These are phyloP conservation scores for Penicillium sp. DNA, from an alignment of 2,329 filamentous ascomycete species.

Conservation along the genomic window DNA sequence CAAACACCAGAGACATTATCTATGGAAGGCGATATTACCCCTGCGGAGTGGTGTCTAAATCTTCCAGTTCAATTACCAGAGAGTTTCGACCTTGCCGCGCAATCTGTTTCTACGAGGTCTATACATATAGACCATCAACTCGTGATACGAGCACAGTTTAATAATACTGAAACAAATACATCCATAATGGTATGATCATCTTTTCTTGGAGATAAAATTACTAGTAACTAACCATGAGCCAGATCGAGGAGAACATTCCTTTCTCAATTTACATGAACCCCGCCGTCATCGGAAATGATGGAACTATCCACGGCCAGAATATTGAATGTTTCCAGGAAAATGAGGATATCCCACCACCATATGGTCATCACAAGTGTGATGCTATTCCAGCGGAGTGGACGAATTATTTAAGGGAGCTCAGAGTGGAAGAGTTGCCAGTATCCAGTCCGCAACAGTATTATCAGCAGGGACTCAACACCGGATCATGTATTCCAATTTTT, in stretches of 20 bases:
- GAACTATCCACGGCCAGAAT: neutral
- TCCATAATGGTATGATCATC: neutral
- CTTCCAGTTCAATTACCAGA: neutral
- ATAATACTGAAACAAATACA: neutral
- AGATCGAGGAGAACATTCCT: neutral
- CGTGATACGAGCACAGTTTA: neutral
- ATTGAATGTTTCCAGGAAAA: neutral
- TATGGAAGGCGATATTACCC: neutral
- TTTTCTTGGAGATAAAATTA: no score
- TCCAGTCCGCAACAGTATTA: neutral
- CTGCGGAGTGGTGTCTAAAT: neutral
- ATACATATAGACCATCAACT: neutral
- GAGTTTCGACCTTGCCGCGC: neutral
- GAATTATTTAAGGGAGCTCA: neutral
- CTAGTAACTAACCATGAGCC: neutral
- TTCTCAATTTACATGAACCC: conserved; percentile 1
- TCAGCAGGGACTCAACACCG: neutral
- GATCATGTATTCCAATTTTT: neutral
- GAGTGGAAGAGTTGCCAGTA: neutral
- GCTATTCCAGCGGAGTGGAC: neutral
- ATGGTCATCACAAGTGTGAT: neutral
- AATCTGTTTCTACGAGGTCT: neutral
- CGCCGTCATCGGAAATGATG: neutral
- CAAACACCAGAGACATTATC: neutral
- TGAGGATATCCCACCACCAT: neutral